Conservation (phyloP, 805 yeast genomes). For the Metahyphopichia silvanorum region DNA sequence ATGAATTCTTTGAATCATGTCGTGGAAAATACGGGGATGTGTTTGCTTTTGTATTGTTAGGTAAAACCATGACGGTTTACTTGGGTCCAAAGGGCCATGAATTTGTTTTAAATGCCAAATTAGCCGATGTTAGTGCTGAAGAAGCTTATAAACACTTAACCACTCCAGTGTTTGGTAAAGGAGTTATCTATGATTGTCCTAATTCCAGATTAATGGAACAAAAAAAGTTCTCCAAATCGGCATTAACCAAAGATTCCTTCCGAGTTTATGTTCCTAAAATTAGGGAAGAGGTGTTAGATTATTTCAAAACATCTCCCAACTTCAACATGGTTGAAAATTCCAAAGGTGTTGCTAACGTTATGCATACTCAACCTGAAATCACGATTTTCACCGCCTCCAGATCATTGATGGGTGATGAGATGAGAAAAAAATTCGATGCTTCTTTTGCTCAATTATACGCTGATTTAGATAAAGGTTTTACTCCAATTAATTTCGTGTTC, state of each 20-base stretch:
- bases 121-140: slow-evolving; percentile 90
- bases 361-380: slow-evolving; percentile 88
- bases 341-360: slow-evolving; percentile 59
- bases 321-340: slow-evolving; percentile 38
- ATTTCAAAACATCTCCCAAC: slow-evolving; percentile 51
- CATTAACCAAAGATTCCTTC: slow-evolving; percentile 83
- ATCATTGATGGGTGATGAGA: slow-evolving; percentile 85
- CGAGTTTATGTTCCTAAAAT: slow-evolving; percentile 84
- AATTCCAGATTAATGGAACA: slow-evolving; percentile 95
- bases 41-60: slow-evolving; percentile 84
- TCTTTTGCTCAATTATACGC: slow-evolving; percentile 81
- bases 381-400: slow-evolving; percentile 96
- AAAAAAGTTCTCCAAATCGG: slow-evolving; percentile 91
- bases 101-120: slow-evolving; percentile 86
- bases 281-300: slow-evolving; percentile 68
- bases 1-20: slow-evolving; percentile 78
- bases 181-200: slow-evolving; percentile 96
- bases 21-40: slow-evolving; percentile 88
- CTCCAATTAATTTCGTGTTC: slow-evolving; percentile 93
- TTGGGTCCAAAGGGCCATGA: slow-evolving; percentile 98
- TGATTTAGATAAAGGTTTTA: slow-evolving; percentile 95
- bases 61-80: slow-evolving; percentile 91
- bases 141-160: slow-evolving; percentile 94
- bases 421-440: slow-evolving; percentile 77
- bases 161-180: slow-evolving; percentile 99